These are phyloP conservation scores for Phytomonas serpens DNA, from an alignment of 208 protist genomes.

Conservation along the genomic window DNA sequence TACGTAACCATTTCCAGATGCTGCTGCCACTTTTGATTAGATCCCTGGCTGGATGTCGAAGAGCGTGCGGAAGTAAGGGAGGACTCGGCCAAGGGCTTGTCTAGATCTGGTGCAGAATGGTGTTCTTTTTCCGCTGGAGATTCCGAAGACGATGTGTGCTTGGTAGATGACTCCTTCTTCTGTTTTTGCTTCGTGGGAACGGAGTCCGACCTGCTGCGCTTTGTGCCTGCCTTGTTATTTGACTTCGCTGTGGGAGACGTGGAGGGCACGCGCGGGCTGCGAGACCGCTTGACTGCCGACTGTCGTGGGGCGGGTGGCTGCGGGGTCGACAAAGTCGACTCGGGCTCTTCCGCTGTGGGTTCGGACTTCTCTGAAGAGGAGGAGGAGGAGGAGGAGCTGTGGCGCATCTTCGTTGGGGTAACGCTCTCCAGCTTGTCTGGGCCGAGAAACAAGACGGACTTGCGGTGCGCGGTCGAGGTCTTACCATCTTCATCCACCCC, in stretches of 20 bases:
- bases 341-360: background rate
- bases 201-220: background rate
- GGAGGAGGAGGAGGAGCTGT: constrained; percentile 5
- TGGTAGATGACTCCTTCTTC: no score
- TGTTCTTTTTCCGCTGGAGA: background rate
- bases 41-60: background rate
- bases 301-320: constrained; percentile 8
- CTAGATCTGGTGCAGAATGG: background rate
- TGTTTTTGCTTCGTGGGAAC: background rate
- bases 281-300: constrained; percentile 1
- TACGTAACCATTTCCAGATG: constrained; percentile 43
- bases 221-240: background rate
- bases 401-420: constrained; percentile 24
- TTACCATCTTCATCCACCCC: background rate
- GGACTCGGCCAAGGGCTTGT: background rate
- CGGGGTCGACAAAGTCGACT: constrained; percentile 2
- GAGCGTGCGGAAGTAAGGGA: background rate
- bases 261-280: background rate
- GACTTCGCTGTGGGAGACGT: constrained; percentile 5
- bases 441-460: constrained; percentile 69
- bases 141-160: no score
- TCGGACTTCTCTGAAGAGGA: background rate
- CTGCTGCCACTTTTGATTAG: constrained; percentile 8
- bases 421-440: constrained; percentile 35
- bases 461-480: constrained; percentile 20